Percentiles rank a stretch among this genome's conserved stretches.
Conservation (phyloP, 331 rosid genomes). For the Erythrophleum ivorense region DNA sequence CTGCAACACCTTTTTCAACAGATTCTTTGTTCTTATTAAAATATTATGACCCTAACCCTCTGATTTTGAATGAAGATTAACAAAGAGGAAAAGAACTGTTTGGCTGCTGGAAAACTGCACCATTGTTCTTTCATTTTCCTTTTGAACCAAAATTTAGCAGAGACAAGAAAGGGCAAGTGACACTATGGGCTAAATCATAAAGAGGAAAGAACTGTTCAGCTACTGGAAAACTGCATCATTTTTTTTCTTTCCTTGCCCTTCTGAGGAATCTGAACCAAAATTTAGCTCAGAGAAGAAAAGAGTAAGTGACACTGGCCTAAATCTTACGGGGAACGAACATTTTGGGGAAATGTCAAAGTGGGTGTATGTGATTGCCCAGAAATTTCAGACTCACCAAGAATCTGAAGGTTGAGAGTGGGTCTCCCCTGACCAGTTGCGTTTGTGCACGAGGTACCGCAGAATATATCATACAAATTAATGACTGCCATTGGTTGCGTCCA, state of each 20-base stretch:
- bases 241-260: constrained; percentile 33
- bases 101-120: background rate
- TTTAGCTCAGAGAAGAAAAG: background rate
- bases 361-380: background rate
- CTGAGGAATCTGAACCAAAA: background rate
- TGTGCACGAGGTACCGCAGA: constrained; percentile 67
- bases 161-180: background rate
- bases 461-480: constrained; percentile 78
- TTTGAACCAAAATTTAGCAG: background rate
- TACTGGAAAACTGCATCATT: background rate
- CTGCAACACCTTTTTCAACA: constrained; percentile 30
- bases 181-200: background rate
- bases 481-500: constrained; percentile 95
- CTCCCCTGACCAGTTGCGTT: constrained; percentile 75
- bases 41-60: constrained; percentile 32
- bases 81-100: background rate
- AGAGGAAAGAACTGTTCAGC: background rate
- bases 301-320: constrained; percentile 15
- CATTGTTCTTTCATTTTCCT: background rate
- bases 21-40: constrained; percentile 23
- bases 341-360: background rate
- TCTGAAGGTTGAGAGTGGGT: constrained; percentile 80
- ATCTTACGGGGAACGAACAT: constrained; percentile 6
- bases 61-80: constrained; percentile 34
- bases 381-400: constrained; percentile 67